A percentile compares a stretch with the other conserved stretches of the same genome.
These are phyloP conservation scores for Lepidium campestre DNA, from an alignment of 441 rosid species.

Conservation along the genomic window DNA sequence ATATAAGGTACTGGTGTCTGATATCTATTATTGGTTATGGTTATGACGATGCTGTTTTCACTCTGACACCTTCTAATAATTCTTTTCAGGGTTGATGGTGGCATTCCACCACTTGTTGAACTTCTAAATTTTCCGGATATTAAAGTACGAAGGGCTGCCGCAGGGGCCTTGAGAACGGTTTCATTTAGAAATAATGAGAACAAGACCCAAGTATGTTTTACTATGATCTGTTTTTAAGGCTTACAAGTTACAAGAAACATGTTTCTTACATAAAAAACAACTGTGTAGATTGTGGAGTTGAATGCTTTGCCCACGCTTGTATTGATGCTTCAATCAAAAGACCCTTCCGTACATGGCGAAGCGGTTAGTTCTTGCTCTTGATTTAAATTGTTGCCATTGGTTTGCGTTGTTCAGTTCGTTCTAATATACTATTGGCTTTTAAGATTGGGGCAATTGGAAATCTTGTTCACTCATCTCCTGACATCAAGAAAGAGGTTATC, in stretches of 20 bases:
- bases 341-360: conserved; percentile 53
- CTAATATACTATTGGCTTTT: conserved; percentile 18
- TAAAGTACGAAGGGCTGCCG: conserved; percentile 69
- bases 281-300: conserved; percentile 54
- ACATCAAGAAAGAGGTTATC: conserved; percentile 81
- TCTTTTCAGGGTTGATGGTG: conserved; percentile 53
- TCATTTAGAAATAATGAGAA: conserved; percentile 69
- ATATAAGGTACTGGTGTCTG: conserved; percentile 36
- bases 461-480: conserved; percentile 94
- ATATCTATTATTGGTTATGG: not conserved
- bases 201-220: conserved; percentile 42
- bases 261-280: conserved; percentile 6
- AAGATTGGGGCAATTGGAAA: conserved; percentile 96
- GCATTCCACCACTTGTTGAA: conserved; percentile 63
- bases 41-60: not conserved
- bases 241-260: not conserved
- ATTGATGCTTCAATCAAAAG: conserved; percentile 59
- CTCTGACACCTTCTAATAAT: not conserved
- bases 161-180: conserved; percentile 65
- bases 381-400: not conserved
- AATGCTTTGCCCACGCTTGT: conserved; percentile 60
- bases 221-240: not conserved
- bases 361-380: conserved; percentile 46
- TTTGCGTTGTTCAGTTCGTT: not conserved
- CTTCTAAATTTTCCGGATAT: conserved; percentile 43